Base-by-base conservation (phyloP, 768 basidiomycete species). In the Mycena rosella region DNA sequence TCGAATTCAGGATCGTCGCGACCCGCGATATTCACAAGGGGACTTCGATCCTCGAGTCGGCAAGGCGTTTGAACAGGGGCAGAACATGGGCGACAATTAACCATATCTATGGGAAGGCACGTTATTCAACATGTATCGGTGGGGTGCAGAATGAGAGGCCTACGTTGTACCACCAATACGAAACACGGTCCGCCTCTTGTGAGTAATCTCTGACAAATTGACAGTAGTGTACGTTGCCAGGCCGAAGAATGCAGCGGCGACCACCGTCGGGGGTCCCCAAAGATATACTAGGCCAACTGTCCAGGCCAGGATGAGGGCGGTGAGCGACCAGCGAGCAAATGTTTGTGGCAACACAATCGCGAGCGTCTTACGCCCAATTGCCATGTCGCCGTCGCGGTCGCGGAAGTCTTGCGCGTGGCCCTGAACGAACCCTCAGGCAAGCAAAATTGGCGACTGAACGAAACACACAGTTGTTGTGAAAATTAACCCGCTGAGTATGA, bases 401-500 rank as follows among this genome's bases (percentile, higher is more conserved):
- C 71, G 54, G 38, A 66, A 72, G 27, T 72, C 71, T 44, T 69
- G 68, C 1, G 71, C 71, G 22, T 72, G 64, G 11, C 71, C 68
- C 71, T 72, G 22, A 5, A 42, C 27, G 38, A 13, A 20, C 4
- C 13, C 4, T 45, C n/a, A 32, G 18, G 5, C 7, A n/a, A 26
- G 15, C 24, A 30, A n/a, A 34, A 52, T 32, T 20, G 27, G 20
- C 1, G 24, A n/a, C 8, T 27, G 30, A n/a, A 34, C 7, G 20
- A 72, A 73, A 34, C 77, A 74, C 11, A 82, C 73, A 0, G 81
- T 82, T 10, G 82, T 82, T 3, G 74, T 51, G 27, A 80, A 78
- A 32, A 82, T 73, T 22, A 69, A 69, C 52, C 74, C 68, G 32
- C 76, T 82, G 51, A 77, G 65, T 7, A 64, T 54, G 26, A 80